Conservation (phyloP, 176 grass and related monocot genomes). For the Pharus latifolius region DNA sequence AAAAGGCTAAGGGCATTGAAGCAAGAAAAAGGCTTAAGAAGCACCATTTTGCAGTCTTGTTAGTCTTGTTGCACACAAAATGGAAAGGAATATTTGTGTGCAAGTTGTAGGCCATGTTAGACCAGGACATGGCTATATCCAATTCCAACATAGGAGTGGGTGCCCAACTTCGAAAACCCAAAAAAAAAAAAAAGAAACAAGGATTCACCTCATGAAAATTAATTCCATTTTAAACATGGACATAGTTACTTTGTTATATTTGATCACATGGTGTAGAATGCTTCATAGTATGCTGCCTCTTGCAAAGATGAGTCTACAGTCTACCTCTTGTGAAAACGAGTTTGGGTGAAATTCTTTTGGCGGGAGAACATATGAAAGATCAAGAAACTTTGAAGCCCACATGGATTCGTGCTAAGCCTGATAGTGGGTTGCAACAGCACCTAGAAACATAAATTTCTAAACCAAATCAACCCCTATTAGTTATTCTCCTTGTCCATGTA, state of each 20-base stretch:
- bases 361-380: background rate
- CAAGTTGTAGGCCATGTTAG: background rate
- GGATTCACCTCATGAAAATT: background rate
- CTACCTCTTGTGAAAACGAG: too few species aligned
- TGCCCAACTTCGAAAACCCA: background rate
- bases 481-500: too few species aligned
- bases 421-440: background rate
- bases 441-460: background rate
- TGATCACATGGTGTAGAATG: background rate
- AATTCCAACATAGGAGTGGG: background rate
- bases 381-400: background rate
- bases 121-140: background rate
- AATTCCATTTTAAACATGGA: background rate
- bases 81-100: background rate
- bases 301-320: background rate
- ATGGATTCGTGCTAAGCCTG: background rate
- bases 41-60: background rate
- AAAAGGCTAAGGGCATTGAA: background rate
- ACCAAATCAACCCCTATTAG: background rate
- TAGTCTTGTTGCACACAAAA: background rate
- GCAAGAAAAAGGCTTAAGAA: conserved; percentile 4
- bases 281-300: background rate
- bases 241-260: background rate
- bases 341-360: background rate
- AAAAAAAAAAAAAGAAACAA: background rate